Base-by-base conservation (phyloP, 192 early-diverging fungal species). In the Backusella tarrabulga region DNA sequence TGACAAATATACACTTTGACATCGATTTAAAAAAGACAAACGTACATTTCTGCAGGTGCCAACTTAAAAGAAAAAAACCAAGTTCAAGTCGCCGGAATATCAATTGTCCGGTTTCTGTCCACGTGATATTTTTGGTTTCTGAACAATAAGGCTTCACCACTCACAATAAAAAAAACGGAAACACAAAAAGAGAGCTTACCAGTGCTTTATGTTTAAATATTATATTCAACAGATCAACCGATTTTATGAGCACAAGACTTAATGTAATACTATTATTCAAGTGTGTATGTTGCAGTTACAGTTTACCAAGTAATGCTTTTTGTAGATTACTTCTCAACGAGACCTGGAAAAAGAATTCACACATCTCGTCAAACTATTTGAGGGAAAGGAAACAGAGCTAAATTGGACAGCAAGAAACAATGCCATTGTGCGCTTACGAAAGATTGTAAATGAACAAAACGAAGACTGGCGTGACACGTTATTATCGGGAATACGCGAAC, bases 391-490 rank as follows among this genome's bases (percentile, higher is more conserved):
- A 76, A 72, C 76, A 8, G 83, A 84, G 67, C 34, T 29, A 9
- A 77, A 84, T 38, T 84, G 83, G 83, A 74, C 78, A 44, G 66
- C 70, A 32, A 70, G 83, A 56, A 77, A 81, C 54, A 52, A 71
- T 8, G 44, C 52, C 12, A 34, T 84, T 35, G 23, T 67, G 23
- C 73, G 35, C 6, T 38, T 84, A n/a, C n/a, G 70, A 44, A 41
- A 41, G 14, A 54, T 78, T n/a, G 34, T 81, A 4, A 73, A 75
- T 19, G 42, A 67, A 23, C 50, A 75, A 26, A 34, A 60, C 8
- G 26, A 63, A 7, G 56, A 42, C 6, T 84, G 73, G 73, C 50
- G 73, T 4, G 50, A 78, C 15, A 41, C 38, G 1, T 12, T 78
- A 40, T 41, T 67, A 29, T 60, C 71, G 42, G 76, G 68, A 19